Percentiles rank a stretch among this genome's conserved stretches.
These are phyloP conservation scores for Myrica gale DNA, from an alignment of 306 rosid species.

Conservation along the genomic window DNA sequence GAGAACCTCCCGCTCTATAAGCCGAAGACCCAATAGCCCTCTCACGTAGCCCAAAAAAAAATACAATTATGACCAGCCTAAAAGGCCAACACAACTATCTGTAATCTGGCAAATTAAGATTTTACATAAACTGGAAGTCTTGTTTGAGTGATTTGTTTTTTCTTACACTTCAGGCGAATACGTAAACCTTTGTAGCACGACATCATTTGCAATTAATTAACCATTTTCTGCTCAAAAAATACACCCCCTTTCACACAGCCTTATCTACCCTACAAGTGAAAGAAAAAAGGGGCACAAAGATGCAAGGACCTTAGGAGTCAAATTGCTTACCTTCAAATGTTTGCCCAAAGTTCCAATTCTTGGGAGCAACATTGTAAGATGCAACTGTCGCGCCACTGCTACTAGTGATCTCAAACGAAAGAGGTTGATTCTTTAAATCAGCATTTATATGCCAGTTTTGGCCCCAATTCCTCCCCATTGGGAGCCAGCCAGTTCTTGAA, in stretches of 20 bases:
- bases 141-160: too few species aligned
- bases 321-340: constrained; percentile 94
- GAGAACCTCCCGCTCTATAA: too few species aligned
- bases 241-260: not conserved
- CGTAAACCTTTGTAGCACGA: not conserved
- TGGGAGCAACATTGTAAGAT: constrained; percentile 78
- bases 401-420: constrained; percentile 73
- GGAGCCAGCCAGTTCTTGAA: constrained; percentile 93
- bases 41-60: too few species aligned
- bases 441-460: constrained; percentile 93
- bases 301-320: constrained; percentile 40
- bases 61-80: too few species aligned
- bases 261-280: not conserved
- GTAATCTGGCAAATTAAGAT: too few species aligned
- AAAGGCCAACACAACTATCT: too few species aligned
- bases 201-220: not conserved
- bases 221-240: not conserved
- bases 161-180: too few species aligned
- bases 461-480: constrained; percentile 98
- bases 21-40: too few species aligned
- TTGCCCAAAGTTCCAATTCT: constrained; percentile 86
- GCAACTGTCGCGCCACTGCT: constrained; percentile 69
- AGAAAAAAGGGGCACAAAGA: not conserved
- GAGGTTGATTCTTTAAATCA: constrained; percentile 77
- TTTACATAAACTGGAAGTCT: too few species aligned